phyloP scores from a whole-genome alignment of 225 moss, liverwort and hornwort species.

The Pseudoscleropodium purum region DNA sequence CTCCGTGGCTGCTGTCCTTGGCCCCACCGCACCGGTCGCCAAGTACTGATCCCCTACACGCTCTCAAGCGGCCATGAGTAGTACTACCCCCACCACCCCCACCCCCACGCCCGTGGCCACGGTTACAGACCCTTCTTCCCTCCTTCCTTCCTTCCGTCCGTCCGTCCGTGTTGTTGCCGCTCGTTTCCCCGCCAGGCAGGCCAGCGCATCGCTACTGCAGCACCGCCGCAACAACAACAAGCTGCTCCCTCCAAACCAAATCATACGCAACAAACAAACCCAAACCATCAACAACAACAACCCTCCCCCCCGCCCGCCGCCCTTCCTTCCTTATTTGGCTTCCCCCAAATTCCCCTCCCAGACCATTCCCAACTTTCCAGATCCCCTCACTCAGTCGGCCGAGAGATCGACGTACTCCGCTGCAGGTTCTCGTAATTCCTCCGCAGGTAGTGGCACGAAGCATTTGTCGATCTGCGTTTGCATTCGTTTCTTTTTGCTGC shows the following conservation, averaged over 20 bases:
- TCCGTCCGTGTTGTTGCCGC: background rate
- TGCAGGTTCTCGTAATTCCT: background rate
- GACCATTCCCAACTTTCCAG: background rate
- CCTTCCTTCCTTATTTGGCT: background rate
- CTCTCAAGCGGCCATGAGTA: conserved; percentile 8
- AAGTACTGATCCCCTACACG: conserved; percentile 26
- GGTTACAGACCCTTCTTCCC: background rate
- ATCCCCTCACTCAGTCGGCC: background rate
- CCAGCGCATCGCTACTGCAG: background rate
- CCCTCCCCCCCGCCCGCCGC: background rate
- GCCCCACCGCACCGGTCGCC: conserved; percentile 6
- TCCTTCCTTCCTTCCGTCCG: background rate
- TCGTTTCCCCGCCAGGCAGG: background rate
- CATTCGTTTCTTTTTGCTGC: background rate
- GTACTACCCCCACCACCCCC: background rate
- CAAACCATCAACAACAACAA: conserved; percentile 10
- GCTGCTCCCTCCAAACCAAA: background rate
- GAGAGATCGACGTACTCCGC: background rate
- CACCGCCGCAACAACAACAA: background rate
- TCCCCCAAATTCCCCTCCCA: background rate
- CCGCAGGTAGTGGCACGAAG: background rate
- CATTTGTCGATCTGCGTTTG: background rate
- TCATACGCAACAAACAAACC: conserved; percentile 2
- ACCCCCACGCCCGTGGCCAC: background rate
- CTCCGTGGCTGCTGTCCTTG: background rate